phyloP scores from a whole-genome alignment of 129 eudicot species.

The Saposhnikovia divaricata region DNA sequence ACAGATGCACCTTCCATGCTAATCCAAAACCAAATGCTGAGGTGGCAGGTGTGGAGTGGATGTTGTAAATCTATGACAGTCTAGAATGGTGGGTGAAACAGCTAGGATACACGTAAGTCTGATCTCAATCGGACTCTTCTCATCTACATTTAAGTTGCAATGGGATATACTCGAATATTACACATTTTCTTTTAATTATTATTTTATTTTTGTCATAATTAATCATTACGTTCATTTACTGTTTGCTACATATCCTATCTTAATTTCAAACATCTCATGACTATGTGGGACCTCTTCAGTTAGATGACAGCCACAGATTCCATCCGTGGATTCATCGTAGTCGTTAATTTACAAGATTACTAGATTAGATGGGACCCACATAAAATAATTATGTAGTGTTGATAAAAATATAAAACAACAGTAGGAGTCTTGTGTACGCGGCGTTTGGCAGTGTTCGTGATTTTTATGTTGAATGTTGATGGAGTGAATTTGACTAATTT shows the following conservation, averaged over 20 bases:
- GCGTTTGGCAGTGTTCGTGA: constrained; percentile 40
- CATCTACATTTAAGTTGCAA: neutral
- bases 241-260: constrained; percentile 17
- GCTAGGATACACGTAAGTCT: constrained; percentile 72
- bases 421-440: constrained; percentile 41
- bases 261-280: neutral
- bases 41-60: constrained; percentile 23
- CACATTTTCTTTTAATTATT: neutral
- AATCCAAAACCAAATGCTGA: neutral
- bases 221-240: constrained; percentile 2
- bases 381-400: constrained; percentile 1
- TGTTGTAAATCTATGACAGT: constrained; percentile 18
- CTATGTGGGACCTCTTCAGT: constrained; percentile 13
- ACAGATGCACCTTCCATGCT: constrained; percentile 19
- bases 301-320: constrained; percentile 8
- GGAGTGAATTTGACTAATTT: constrained; percentile 1
- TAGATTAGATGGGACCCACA: constrained; percentile 27
- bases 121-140: constrained; percentile 22
- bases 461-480: neutral
- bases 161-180: constrained; percentile 56
- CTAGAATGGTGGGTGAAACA: constrained; percentile 36
- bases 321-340: constrained; percentile 14
- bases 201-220: neutral
- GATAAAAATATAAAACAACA: neutral
- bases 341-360: constrained; percentile 18